Evolutionary conservation across 2,329 filamentous ascomycete species (phyloP), one percentile per base, ranked within the genome.

Genomic region (Curvularia lunata): DNA sequence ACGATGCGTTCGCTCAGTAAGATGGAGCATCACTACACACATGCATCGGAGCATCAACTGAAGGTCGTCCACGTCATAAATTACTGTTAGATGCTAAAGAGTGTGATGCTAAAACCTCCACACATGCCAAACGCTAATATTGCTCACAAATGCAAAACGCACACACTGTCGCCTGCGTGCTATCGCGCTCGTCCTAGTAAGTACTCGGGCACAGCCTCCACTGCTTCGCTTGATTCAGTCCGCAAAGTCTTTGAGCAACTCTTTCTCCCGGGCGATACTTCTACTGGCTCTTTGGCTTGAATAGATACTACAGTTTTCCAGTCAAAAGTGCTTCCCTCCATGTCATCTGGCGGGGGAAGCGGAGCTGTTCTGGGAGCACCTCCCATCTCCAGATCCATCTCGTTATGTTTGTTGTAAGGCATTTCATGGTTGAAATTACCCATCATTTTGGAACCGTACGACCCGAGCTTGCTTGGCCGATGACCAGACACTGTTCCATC

Each of bases 181-280:
- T 43, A 43, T 23, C 13, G 23, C 41, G 63, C 61, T 30, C 54
- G 54, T 18, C 53, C 59, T 37, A 68, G 45, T 41, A 62, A 62
- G 56, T 68, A 62, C 49, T 65, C 54, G 10, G 67, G 65, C 40
- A 62, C 54, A 38, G 56, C 56, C 28, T 64, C 63, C 19, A 51
- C 56, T 8, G 55, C 32, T 50, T 66, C 65, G 21, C 58, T 61
- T 52, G 46, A 19, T 28, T 56, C 59, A 9, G 59, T 59, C 46
- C 58, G 48, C 37, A 48, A 48, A 13, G 61, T 64, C 30, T 53
- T 59, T 2, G 52, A 56, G 21, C 56, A 56, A 16, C 59, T 62
- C 32, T 48, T 50, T 28, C 54, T 58, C n/a, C 50, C 46, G 13
- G 43, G 38, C 4, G 23, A 28, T 28, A 10, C 38, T n/a, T 46